Conservation (phyloP, 108 stramenopile species). For the Cyclotella sp. region DNA sequence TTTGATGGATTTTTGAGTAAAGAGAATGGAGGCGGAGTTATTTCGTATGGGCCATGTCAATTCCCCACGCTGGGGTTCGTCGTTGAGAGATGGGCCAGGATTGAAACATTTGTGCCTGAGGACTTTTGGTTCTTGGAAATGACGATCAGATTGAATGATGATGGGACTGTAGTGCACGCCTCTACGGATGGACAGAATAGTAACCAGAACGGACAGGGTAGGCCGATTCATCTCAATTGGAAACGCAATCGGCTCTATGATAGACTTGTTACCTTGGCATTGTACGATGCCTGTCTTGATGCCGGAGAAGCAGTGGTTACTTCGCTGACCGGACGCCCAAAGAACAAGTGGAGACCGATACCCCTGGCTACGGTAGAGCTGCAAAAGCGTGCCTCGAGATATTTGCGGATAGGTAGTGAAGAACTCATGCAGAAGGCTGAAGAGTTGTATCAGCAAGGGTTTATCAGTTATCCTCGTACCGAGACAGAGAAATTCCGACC, state of each 20-base stretch:
- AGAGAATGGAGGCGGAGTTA: constrained; percentile 54
- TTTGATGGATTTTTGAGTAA: constrained; percentile 68
- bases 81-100: constrained; percentile 95
- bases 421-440: constrained; percentile 96
- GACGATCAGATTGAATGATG: constrained; percentile 52
- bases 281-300: constrained; percentile 92
- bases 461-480: constrained; percentile 96
- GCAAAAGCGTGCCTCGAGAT: constrained; percentile 94
- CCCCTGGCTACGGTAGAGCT: constrained; percentile 98
- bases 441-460: constrained; percentile 92
- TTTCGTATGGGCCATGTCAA: constrained; percentile 98
- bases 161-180: constrained; percentile 43
- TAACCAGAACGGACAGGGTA: constrained; percentile 33
- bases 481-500: constrained; percentile 96
- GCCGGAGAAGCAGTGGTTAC: constrained; percentile 80
- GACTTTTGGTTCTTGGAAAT: constrained; percentile 94
- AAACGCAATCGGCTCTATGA: constrained; percentile 92
- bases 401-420: constrained; percentile 89
- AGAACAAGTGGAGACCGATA: constrained; percentile 91
- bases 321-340: constrained; percentile 70
- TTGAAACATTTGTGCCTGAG: constrained; percentile 93
- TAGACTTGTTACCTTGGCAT: constrained; percentile 61
- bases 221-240: constrained; percentile 82
- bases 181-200: neutral
- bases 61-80: constrained; percentile 99